A percentile compares a stretch with the other conserved stretches of the same genome.
These are phyloP conservation scores for Pseudopithomyces maydicus DNA, from an alignment of 2,329 filamentous ascomycete genomes.

Conservation along the genomic window DNA sequence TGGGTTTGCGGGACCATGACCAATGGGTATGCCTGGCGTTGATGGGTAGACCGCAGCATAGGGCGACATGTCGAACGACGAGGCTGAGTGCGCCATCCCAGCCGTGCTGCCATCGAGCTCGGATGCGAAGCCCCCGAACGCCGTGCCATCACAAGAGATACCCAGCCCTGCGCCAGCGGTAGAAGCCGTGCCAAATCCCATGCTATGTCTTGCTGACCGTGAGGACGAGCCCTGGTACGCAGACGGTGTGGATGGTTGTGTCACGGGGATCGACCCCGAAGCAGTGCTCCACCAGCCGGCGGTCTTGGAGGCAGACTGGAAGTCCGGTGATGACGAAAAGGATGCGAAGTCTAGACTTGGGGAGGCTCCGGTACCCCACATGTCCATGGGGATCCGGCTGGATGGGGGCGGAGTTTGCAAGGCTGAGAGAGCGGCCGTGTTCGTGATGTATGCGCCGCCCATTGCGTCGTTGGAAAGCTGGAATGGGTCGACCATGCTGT, in stretches of 20 bases:
- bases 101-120: constrained; percentile 12
- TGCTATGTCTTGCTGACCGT: constrained; percentile 22
- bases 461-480: constrained; percentile 24
- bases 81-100: constrained; percentile 13
- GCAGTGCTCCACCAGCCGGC: constrained; percentile 35
- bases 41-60: constrained; percentile 24
- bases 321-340: constrained; percentile 39
- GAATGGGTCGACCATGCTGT: constrained; percentile 25
- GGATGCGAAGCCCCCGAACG: constrained; percentile 24
- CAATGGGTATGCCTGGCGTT: constrained; percentile 22
- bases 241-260: constrained; percentile 18
- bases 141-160: constrained; percentile 34
- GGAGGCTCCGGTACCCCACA: constrained; percentile 37
- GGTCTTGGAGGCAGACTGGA: constrained; percentile 23
- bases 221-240: constrained; percentile 27
- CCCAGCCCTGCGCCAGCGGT: constrained; percentile 30
- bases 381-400: constrained; percentile 31
- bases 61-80: constrained; percentile 22
- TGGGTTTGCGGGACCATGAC: constrained; percentile 13
- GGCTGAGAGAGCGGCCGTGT: constrained; percentile 39
- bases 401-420: constrained; percentile 44
- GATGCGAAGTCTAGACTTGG: constrained; percentile 33
- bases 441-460: constrained; percentile 20
- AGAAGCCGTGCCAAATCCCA: constrained; percentile 13
- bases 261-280: constrained; percentile 14